These are phyloP conservation scores for Wickerhamiella hasegawae DNA, from an alignment of 805 yeast genomes.

Conservation along the genomic window DNA sequence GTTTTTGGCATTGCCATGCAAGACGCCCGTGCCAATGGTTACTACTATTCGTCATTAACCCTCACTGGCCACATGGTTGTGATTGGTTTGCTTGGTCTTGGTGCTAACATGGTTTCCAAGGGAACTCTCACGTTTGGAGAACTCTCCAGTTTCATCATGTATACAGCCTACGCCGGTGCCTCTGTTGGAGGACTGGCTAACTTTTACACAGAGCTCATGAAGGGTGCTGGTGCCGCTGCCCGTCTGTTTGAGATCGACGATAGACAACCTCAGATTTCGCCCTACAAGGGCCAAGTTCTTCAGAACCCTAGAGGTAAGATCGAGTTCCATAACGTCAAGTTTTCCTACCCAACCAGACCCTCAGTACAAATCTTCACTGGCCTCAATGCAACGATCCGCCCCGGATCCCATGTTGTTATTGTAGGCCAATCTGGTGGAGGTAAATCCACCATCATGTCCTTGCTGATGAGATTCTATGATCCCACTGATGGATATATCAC, in stretches of 20 bases:
- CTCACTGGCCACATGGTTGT: slow-evolving; percentile 71
- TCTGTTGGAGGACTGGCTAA: slow-evolving; percentile 82
- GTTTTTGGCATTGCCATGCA: slow-evolving; percentile 52
- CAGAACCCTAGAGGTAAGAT: slow-evolving; percentile 27
- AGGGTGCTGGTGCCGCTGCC: slow-evolving; percentile 92
- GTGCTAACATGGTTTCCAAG: slow-evolving; percentile 62
- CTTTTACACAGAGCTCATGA: slow-evolving; percentile 88
- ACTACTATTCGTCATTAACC: slow-evolving; percentile 64
- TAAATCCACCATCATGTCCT: slow-evolving; percentile 71
- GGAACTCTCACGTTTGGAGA: slow-evolving; percentile 80
- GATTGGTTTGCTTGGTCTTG: slow-evolving; percentile 60
- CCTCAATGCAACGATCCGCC: slow-evolving; percentile 42
- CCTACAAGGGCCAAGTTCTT: slow-evolving; percentile 43
- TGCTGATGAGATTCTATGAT: slow-evolving; percentile 72
- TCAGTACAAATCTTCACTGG: slow-evolving; percentile 48
- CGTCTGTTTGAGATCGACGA: slow-evolving; percentile 78
- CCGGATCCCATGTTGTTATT: slow-evolving; percentile 82
- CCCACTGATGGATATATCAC: slow-evolving; percentile 47
- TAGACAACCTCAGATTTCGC: slow-evolving; percentile 53
- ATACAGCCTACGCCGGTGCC: slow-evolving; percentile 86
- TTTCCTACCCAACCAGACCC: slow-evolving; percentile 74
- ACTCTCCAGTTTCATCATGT: slow-evolving; percentile 83
- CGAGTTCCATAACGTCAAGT: slow-evolving; percentile 44
- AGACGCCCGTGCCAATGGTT: slow-evolving; percentile 68
- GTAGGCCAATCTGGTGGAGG: slow-evolving; percentile 98